Evolutionary conservation across 495 filamentous ascomycete species (phyloP), one percentile per base, ranked within the genome.

Genomic region (Hypoxylon subgilvum): DNA sequence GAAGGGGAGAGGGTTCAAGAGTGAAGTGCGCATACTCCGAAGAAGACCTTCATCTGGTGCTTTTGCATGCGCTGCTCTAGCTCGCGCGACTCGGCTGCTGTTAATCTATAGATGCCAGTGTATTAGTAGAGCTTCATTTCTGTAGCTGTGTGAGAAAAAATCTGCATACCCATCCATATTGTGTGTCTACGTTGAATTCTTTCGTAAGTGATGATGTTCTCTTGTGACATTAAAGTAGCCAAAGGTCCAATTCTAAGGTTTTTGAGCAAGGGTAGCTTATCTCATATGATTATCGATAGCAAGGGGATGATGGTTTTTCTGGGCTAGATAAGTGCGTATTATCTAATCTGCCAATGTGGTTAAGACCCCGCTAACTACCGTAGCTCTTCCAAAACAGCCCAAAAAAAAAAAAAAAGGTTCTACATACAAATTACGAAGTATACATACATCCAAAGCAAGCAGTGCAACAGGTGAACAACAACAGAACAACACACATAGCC

Each of bases 21-120:
- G n/a, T n/a, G 22, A 13, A 21, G 3, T 52, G 32, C 14, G 81
- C 80, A 72, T 84, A 97, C 94, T 61, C 82, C 88, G 88, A 97
- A 96, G 72, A 98, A 97, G 60, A 97, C 93, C 79, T 96, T 96
- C 83, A 97, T 87, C 79, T 99, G 94, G 76, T 92, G 92, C 76
- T 87, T 87, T 79, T 97, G 90, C 83, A 97, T 90, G 74, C 93
- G 89, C 73, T 80, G 67, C 67, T 93, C 85, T 72, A 99, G 88
- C 81, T 97, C 91, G 74, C 89, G 87, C 77, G 92, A 88, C 77
- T 99, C 94, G 51, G 86, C 72, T 63, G 82, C 72, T 55, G 86
- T 92, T 73, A 98, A 90, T 65, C 76, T 80, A 36, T 16, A 35
- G 6, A 21, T 14, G 14, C 4, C 3, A 12, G 31, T 41, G 6